Evolutionary conservation across 805 yeast species (phyloP), one percentile per base, ranked within the genome.

Genomic region (Candida ipomoeae): DNA sequence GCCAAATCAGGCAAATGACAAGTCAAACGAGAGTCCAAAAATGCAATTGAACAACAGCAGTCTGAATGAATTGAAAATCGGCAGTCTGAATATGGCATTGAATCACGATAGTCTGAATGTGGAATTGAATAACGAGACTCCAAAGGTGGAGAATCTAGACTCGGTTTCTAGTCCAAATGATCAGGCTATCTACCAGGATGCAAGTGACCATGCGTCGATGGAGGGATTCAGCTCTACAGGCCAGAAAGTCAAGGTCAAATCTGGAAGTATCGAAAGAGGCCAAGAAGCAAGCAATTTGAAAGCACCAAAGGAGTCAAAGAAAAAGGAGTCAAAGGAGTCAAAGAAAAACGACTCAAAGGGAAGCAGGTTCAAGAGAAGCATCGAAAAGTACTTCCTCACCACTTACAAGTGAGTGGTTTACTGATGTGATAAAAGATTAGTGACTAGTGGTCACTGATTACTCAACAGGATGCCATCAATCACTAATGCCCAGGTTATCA

Each of bases 301-400:
- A 31, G 23, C 6, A 14, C 13, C 36, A 18, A 57, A 59, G 44
- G n/a, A 35, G 20, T n/a, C 36, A 6, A 34, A 34, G 10, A 15
- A 14, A 10, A 35, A 35, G 37, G 17, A 35, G 5, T 17, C 37
- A 35, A 35, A 35, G 37, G 20, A 7, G 4, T 20, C 40, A 6
- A 20, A 37, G 23, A n/a, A 37, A 13, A 37, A 13, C 6, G 14
- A 14, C 20, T 6, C 23, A 10, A 58, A 56, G 44, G 44, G 51
- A 2, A 47, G 54, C 44, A 48, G 51, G 44, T 60, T 63, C 54
- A 62, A 54, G 41, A 53, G 57, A 42, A 55, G 49, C 47, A 51
- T 63, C 45, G 62, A 62, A 56, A 70, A 69, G 53, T 66, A 64
- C 46, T 71, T 71, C 48, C 58, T 71, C 21, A 67, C 63, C 48